phyloP scores from a whole-genome alignment of 768 basidiomycete genomes.

The Tulasnella sp. region DNA sequence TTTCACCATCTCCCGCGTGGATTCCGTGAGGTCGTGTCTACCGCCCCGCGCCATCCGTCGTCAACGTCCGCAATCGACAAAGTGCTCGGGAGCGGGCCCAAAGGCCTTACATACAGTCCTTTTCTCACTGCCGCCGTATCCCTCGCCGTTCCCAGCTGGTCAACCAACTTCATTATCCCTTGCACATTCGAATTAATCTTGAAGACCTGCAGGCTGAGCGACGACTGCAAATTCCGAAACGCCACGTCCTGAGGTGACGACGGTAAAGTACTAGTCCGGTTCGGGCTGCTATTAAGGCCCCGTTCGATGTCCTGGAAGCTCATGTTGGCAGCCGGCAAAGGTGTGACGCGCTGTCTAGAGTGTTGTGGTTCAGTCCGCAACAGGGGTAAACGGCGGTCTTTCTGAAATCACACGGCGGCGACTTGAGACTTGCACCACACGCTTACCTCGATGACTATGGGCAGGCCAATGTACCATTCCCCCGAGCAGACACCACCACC shows the following conservation, averaged over 20 bases:
- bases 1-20: constrained; percentile 90
- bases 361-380: too few relatives aligned
- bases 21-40: constrained; percentile 89
- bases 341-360: neutral
- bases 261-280: constrained; percentile 20
- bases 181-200: constrained; percentile 98
- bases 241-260: constrained; percentile 52
- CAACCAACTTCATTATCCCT: constrained; percentile 90
- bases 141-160: constrained; percentile 75
- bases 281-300: neutral
- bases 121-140: constrained; percentile 73
- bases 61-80: neutral
- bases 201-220: constrained; percentile 86
- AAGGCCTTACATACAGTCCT: constrained; percentile 50
- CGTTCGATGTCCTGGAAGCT: constrained; percentile 15
- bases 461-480: neutral
- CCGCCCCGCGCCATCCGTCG: neutral
- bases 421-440: too few relatives aligned
- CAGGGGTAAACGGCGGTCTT: too few relatives aligned
- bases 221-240: constrained; percentile 64
- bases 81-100: neutral
- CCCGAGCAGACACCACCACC: too few relatives aligned
- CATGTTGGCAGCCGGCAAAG: neutral
- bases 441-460: neutral
- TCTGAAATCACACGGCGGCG: too few relatives aligned